These are phyloP conservation scores for Fusarium equiseti DNA, from an alignment of 2,329 filamentous ascomycete genomes.

Conservation along the genomic window DNA sequence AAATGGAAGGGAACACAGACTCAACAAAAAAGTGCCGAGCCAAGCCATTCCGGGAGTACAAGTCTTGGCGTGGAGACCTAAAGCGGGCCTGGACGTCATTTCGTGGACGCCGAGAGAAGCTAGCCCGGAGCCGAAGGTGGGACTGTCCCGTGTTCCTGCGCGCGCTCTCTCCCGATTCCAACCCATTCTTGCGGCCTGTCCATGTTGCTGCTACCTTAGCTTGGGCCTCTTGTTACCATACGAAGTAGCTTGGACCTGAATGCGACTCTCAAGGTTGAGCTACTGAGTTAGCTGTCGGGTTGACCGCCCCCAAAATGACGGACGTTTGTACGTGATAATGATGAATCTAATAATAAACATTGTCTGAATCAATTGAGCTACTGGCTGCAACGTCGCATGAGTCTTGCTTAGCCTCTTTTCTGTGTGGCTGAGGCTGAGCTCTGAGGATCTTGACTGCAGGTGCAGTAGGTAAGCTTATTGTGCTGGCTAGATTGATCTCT, in stretches of 20 bases:
- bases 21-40: constrained; percentile 22
- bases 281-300: neutral
- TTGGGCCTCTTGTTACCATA: neutral
- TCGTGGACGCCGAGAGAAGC: constrained; percentile 12
- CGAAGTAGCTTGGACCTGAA: neutral
- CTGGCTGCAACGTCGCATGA: neutral
- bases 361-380: neutral
- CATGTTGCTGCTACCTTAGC: neutral
- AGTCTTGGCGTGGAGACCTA: neutral
- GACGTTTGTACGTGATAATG: neutral
- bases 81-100: constrained; percentile 13
- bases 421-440: neutral
- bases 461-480: neutral
- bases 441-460: neutral
- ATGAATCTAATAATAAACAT: neutral
- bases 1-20: neutral
- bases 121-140: constrained; percentile 9
- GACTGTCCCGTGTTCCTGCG: neutral
- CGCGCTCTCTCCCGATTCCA: neutral
- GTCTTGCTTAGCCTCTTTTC: neutral
- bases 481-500: neutral
- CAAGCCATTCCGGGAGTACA: constrained; percentile 4
- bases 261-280: neutral
- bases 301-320: neutral
- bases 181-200: neutral